Evolutionary conservation across 2,329 filamentous ascomycete genomes (phyloP), one percentile per base, ranked within the genome.

Genomic region (Stachybotrys elegans): DNA sequence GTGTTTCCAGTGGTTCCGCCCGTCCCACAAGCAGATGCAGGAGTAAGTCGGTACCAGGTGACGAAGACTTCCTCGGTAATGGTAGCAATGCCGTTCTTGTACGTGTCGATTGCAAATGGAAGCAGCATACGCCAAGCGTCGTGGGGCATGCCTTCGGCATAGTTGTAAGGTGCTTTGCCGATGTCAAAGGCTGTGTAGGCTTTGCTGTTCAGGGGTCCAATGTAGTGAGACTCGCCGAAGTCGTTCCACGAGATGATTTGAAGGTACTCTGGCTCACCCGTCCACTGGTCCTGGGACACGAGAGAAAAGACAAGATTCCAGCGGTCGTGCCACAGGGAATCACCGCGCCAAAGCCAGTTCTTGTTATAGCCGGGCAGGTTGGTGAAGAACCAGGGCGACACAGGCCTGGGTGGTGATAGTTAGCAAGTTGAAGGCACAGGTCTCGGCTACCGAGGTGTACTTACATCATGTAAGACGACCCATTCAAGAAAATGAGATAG

Each of bases 271-370:
- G 36, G 36, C n/a, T n/a, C n/a, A n/a, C n/a, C n/a, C n/a, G n/a
- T n/a, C n/a, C n/a, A n/a, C n/a, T n/a, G n/a, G n/a, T n/a, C n/a
- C 34, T 37, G 34, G 4, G 20, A 14, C n/a, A 17, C 16, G 34
- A 37, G 34, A n/a, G n/a, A n/a, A n/a, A n/a, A n/a, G 20, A 37
- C 34, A 6, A 17, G n/a, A 17, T 37, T 14, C 34, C 34, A 37
- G 13, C 34, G 34, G 16, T 37, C 34, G 19, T 17, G 20, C 34
- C 34, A 37, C n/a, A 37, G 34, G 20, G 16, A 14, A 19, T 39
- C 36, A 21, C 36, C 36, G 6, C 36, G 20, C 36, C 36, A 39
- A 22, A 39, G 36, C 36, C 36, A 39, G 20, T 39, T 39, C 36
- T 39, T 39, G 36, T 39, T 21, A 14, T 13, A 39, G 5, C 20